Conservation (phyloP, 179 eudicot genomes). For the Corrigiola litoralis region DNA sequence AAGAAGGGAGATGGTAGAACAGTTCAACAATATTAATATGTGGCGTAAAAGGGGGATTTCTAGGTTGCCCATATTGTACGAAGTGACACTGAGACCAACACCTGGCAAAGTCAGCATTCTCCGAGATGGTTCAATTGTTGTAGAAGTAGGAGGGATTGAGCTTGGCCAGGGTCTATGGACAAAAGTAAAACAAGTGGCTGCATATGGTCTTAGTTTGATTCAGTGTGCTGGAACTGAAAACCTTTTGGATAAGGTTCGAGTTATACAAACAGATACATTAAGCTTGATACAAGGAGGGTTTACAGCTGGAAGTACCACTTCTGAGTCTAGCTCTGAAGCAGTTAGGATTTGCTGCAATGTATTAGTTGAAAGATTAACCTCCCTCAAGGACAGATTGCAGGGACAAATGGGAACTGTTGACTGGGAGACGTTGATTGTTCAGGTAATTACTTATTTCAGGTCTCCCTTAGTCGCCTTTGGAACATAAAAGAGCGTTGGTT, state of each 20-base stretch:
- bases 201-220: conserved; percentile 60
- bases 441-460: conserved; percentile 32
- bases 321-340: conserved; percentile 91
- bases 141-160: conserved; percentile 94
- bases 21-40: conserved; percentile 38
- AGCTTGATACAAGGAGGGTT: conserved; percentile 87
- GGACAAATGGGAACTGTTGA: conserved; percentile 42
- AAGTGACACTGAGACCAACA: conserved; percentile 44
- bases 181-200: conserved; percentile 84
- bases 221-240: conserved; percentile 50
- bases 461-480: neutral
- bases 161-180: conserved; percentile 97
- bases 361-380: conserved; percentile 63
- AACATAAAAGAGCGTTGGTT: neutral
- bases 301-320: conserved; percentile 88
- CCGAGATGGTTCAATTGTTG: conserved; percentile 76
- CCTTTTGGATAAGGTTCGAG: conserved; percentile 65
- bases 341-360: conserved; percentile 65
- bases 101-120: conserved; percentile 91
- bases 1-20: conserved; percentile 36
- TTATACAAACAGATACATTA: conserved; percentile 77
- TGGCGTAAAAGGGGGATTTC: conserved; percentile 88
- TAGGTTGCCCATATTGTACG: conserved; percentile 57
- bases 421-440: conserved; percentile 61
- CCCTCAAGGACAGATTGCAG: conserved; percentile 46